A percentile compares a stretch with the other conserved stretches of the same genome.
Evolutionary conservation across 2,329 filamentous ascomycete genomes (phyloP).

Genomic region (Botryotinia convoluta): DNA sequence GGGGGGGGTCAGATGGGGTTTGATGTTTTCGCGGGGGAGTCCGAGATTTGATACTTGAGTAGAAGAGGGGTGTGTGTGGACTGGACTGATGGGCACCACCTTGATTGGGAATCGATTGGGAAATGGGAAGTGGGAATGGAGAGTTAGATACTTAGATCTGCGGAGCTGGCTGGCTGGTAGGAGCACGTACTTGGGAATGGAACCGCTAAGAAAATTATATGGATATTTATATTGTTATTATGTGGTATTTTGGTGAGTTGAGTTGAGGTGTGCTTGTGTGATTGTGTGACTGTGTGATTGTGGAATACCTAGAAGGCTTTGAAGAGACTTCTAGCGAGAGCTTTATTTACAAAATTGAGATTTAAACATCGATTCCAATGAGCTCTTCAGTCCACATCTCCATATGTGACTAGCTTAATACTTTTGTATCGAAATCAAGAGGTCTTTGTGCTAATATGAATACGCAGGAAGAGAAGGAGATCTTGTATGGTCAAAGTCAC

Average conservation of each 20-base stretch:
- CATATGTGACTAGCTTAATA: neutral
- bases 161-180: neutral
- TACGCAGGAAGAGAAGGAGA: neutral
- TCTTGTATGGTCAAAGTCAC: neutral
- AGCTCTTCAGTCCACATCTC: neutral
- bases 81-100: neutral
- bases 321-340: neutral
- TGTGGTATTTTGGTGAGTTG: neutral
- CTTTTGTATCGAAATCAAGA: neutral
- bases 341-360: neutral
- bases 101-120: neutral
- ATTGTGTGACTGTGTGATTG: neutral
- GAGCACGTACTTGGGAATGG: neutral
- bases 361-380: neutral
- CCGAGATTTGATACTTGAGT: neutral
- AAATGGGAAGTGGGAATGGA: neutral
- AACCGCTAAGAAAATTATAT: neutral
- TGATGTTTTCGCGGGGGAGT: neutral
- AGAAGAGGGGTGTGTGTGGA: neutral
- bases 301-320: neutral
- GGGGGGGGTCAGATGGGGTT: neutral
- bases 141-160: neutral
- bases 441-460: neutral
- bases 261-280: neutral
- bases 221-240: neutral